Evolutionary conservation across 441 rosid species (phyloP).

Genomic region (Populus trichocarpa): DNA sequence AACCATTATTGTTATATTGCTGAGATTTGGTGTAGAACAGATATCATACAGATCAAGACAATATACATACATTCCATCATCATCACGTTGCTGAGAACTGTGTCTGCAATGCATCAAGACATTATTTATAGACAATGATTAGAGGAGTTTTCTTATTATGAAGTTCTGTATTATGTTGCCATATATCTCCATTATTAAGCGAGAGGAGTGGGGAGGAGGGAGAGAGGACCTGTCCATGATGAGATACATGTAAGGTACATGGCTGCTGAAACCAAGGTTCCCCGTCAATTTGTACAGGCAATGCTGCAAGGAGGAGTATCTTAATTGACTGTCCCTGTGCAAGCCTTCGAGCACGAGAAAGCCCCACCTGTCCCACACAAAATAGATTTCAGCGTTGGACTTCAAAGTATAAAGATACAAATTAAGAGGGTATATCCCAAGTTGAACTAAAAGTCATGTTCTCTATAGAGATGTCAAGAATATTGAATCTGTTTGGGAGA

Average conservation of each 20-base stretch:
- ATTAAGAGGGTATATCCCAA: constrained; percentile 4
- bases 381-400: constrained; percentile 8
- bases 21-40: not conserved
- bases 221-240: constrained; percentile 88
- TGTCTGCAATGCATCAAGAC: not conserved
- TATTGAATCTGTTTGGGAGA: not conserved
- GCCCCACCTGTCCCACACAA: constrained; percentile 68
- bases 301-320: constrained; percentile 73
- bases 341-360: constrained; percentile 92
- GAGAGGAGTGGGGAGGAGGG: constrained; percentile 13
- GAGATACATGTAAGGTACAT: constrained; percentile 74
- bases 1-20: not conserved
- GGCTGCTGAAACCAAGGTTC: constrained; percentile 96
- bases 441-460: not conserved
- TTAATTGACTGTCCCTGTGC: constrained; percentile 90
- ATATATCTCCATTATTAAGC: not conserved
- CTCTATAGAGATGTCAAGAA: not conserved
- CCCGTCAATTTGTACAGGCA: constrained; percentile 96
- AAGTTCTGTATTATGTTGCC: not conserved
- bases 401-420: not conserved
- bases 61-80: not conserved
- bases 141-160: not conserved
- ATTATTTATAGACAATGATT: not conserved
- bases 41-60: not conserved
- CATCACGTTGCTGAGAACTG: not conserved